Conservation (phyloP, 441 rosid genomes). For the Populus trichocarpa region DNA sequence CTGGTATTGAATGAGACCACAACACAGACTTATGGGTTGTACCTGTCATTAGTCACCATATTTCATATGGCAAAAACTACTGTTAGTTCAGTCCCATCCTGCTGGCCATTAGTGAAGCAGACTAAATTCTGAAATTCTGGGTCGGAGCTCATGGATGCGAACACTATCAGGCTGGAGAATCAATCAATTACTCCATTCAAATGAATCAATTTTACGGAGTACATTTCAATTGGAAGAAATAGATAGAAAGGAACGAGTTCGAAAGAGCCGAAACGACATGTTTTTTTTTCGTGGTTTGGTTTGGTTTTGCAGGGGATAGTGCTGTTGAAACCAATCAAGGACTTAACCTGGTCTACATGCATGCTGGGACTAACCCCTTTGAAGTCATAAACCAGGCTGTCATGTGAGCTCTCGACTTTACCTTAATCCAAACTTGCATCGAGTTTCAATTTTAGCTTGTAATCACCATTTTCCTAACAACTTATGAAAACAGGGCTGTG, state of each 20-base stretch:
- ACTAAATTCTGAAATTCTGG: slow-evolving; percentile 19
- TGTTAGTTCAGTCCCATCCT: slow-evolving; percentile 19
- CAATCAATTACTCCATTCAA: slow-evolving; percentile 22
- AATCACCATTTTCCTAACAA: background rate
- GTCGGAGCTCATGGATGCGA: slow-evolving; percentile 32
- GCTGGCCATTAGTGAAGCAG: slow-evolving; percentile 20
- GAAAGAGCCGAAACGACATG: slow-evolving; percentile 30
- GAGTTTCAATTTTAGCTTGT: background rate
- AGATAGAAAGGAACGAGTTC: slow-evolving; percentile 29
- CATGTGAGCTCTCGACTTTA: slow-evolving; percentile 42
- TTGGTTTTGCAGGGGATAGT: slow-evolving; percentile 77
- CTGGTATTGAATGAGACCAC: background rate
- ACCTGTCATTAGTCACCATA: slow-evolving; percentile 14
- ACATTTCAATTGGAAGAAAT: slow-evolving; percentile 27
- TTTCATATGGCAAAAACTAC: slow-evolving; percentile 16
- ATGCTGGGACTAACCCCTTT: slow-evolving; percentile 92
- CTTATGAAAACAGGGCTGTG: slow-evolving; percentile 51
- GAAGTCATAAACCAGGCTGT: slow-evolving; percentile 89
- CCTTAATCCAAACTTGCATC: background rate
- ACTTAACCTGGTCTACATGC: slow-evolving; percentile 75
- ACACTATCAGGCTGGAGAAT: slow-evolving; percentile 27
- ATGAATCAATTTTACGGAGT: slow-evolving; percentile 32
- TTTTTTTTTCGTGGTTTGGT: slow-evolving; percentile 29
- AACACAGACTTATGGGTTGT: background rate
- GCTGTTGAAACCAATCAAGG: slow-evolving; percentile 84